Percentiles rank a stretch among this genome's conserved stretches.
These are phyloP conservation scores for Fusarium chuoi DNA, from an alignment of 2,329 filamentous ascomycete species.

Conservation along the genomic window DNA sequence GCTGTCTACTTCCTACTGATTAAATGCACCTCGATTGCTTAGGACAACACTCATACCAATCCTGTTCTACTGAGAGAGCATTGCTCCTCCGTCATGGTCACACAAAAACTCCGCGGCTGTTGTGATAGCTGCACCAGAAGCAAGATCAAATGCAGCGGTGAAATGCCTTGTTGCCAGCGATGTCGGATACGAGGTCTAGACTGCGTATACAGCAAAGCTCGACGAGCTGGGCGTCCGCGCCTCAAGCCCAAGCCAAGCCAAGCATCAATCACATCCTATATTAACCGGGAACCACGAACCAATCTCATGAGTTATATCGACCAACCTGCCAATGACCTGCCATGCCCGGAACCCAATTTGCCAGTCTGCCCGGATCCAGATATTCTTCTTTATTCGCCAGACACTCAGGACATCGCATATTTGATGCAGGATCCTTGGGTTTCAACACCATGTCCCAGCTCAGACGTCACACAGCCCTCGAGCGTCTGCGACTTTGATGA, in stretches of 20 bases:
- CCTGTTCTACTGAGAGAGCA: background rate
- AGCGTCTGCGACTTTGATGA: background rate
- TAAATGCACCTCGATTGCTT: accelerated
- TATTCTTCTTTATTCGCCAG: background rate
- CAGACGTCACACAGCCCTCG: background rate
- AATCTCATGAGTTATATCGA: accelerated
- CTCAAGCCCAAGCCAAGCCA: background rate
- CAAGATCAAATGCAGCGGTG: background rate
- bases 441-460: background rate
- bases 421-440: background rate
- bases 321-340: no score
- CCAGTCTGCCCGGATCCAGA: background rate
- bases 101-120: background rate
- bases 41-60: accelerated
- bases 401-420: accelerated
- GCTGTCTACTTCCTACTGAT: background rate
- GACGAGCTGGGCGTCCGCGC: background rate
- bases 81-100: accelerated
- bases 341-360: accelerated
- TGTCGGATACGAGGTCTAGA: background rate
- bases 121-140: background rate
- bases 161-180: background rate
- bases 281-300: accelerated
- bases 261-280: background rate
- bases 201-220: background rate